Base-by-base conservation (phyloP, 495 filamentous ascomycete species). In the Annulohypoxylon moriforme region DNA sequence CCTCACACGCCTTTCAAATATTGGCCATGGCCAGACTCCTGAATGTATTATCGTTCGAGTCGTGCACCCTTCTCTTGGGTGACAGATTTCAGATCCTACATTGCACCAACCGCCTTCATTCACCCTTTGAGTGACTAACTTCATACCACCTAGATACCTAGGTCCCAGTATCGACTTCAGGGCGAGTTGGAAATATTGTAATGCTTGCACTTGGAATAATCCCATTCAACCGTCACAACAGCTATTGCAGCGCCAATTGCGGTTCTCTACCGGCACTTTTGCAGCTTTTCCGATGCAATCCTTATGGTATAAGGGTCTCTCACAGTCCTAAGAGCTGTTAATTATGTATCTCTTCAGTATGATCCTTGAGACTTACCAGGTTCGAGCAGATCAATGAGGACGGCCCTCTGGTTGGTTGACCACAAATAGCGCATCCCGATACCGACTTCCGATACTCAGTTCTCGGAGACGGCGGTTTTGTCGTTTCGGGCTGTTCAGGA, bases 331-430 rank as follows among this genome's bases (percentile, higher is more conserved):
- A 11, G 46, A 33, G 34, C 57, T 57, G 58, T 79, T 67, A 81
- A 71, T 59, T 10, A 52, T 16, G 8, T 20, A 24, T 3, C 44
- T 7, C 22, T 31, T 29, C 20, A 18, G 36, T 3, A 13, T 3
- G 1, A 18, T 20, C 13, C 34, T 42, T n/a, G 7, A 38, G 24
- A 75, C 79, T 68, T 62, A 85, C 83, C 76, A 80, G 75, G 60
- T 84, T 84, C 14, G 74, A 70, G 69, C 83, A 85, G 27, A 83
- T 74, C 57, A 84, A 36, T 64, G 82, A 74, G 4, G 64, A 68
- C 6, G 78, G 72, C 7, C 80, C 78, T 4, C 81, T 69, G 36
- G 84, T 78, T 9, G 78, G 77, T 62, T 80, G 76, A 1, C 78
- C 78, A 60, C 83, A 85, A 4, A 71, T 64, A 0, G 71, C 67